Evolutionary conservation across 1,284 basidiomycete species (phyloP).

Genomic region (Fomitopsis betulina): DNA sequence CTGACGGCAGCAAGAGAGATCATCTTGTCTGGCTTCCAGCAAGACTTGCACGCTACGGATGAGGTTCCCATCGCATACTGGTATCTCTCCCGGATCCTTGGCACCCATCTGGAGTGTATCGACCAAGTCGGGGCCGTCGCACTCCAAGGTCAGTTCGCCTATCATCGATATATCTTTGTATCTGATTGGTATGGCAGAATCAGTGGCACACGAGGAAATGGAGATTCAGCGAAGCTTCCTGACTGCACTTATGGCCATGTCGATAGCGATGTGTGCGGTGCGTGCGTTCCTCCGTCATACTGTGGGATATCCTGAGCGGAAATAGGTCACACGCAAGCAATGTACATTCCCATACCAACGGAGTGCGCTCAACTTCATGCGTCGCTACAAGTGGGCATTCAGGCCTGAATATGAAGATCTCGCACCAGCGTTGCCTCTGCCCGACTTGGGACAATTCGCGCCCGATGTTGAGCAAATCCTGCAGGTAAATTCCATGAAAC

Average conservation of each 20-base stretch:
- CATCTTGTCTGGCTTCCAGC: constrained; percentile 70
- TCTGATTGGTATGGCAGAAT: constrained; percentile 30
- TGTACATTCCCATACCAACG: constrained; percentile 30
- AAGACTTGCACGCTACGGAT: constrained; percentile 64
- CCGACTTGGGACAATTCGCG: constrained; percentile 11
- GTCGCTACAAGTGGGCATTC: constrained; percentile 76
- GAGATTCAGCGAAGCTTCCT: constrained; percentile 44
- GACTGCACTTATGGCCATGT: constrained; percentile 50
- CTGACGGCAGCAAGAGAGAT: constrained; percentile 62
- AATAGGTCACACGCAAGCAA: constrained; percentile 32
- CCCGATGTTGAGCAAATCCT: constrained; percentile 6
- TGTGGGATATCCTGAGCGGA: neutral
- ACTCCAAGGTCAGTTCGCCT: constrained; percentile 29
- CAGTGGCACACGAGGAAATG: constrained; percentile 40
- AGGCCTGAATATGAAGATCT: constrained; percentile 32
- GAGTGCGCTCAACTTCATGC: constrained; percentile 45
- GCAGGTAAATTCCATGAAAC: constrained; percentile 3
- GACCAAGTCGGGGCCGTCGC: constrained; percentile 41
- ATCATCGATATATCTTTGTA: neutral
- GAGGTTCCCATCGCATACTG: constrained; percentile 75
- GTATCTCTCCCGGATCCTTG: constrained; percentile 55
- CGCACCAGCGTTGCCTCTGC: constrained; percentile 12
- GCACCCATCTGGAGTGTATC: constrained; percentile 49
- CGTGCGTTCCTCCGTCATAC: constrained; percentile 18
- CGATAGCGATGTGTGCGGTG: constrained; percentile 37